Evolutionary conservation across 192 early-diverging fungal species (phyloP).

Genomic region (Podila epigama): DNA sequence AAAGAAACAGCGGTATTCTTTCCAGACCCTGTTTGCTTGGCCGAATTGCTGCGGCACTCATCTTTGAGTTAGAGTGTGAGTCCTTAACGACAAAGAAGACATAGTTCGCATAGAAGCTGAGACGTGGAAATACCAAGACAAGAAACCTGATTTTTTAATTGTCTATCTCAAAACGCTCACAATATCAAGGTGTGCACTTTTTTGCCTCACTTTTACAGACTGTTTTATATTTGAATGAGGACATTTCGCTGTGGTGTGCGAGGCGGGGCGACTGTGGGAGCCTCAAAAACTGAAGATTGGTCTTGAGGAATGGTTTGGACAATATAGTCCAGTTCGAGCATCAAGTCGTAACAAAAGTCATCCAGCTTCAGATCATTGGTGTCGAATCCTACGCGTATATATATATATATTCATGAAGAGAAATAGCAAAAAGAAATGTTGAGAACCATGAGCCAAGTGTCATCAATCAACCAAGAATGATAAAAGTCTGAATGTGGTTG

Average conservation of each 20-base stretch:
- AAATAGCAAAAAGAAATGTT: background rate
- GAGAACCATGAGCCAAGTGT: too few relatives aligned
- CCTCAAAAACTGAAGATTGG: slow-evolving; percentile 45
- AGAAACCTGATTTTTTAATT: too few relatives aligned
- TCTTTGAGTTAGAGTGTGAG: too few relatives aligned
- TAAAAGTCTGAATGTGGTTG: background rate
- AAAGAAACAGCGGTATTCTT: too few relatives aligned
- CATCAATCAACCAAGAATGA: slow-evolving; percentile 26
- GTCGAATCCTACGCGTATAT: slow-evolving; percentile 50
- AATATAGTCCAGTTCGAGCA: slow-evolving; percentile 62
- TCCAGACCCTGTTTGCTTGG: too few relatives aligned
- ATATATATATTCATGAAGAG: background rate
- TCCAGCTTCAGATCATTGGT: slow-evolving; percentile 63
- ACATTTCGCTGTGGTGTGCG: slow-evolving; percentile 23
- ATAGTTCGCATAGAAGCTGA: too few relatives aligned
- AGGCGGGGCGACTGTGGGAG: background rate
- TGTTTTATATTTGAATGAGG: slow-evolving; percentile 30
- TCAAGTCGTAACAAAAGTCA: slow-evolving; percentile 60
- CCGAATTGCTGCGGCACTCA: too few relatives aligned
- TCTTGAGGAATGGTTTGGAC: slow-evolving; percentile 51
- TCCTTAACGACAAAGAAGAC: too few relatives aligned
- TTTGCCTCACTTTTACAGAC: background rate
- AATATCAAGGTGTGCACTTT: slow-evolving; percentile 1
- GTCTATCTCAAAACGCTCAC: background rate
- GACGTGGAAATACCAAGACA: too few relatives aligned